Conservation (phyloP, 495 filamentous ascomycete genomes). For the Daldinia bambusicola region DNA sequence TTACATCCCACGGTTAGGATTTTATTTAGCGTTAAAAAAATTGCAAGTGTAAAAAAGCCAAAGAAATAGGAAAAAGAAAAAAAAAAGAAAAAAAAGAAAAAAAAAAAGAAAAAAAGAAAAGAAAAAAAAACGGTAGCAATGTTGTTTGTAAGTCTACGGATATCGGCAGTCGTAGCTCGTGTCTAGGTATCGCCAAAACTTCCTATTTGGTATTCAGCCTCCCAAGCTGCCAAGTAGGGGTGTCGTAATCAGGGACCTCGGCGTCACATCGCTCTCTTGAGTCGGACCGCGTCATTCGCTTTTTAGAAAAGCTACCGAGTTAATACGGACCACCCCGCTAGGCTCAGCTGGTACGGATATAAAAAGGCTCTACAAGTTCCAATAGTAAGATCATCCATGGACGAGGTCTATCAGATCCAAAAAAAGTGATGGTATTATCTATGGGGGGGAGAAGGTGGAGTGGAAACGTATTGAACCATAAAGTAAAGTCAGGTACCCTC, state of each 20-base stretch:
- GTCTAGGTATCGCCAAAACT: not conserved
- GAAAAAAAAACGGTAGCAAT: too few species aligned
- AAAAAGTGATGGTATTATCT: not conserved
- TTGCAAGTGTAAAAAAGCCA: not conserved
- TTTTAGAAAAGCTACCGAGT: too few species aligned
- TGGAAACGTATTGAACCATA: not conserved
- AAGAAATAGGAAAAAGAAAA: not conserved
- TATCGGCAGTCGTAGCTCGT: not conserved
- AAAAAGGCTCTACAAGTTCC: not conserved
- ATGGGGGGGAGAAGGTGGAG: too few species aligned
- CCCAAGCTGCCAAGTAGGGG: not conserved
- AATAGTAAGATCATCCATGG: not conserved
- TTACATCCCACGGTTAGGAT: not conserved
- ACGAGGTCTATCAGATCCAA: not conserved
- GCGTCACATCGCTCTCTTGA: slow-evolving; percentile 3
- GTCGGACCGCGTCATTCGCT: not conserved
- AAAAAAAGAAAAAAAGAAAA: too few species aligned
- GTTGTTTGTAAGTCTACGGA: not conserved
- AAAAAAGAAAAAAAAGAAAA: too few species aligned
- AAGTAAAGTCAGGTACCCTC: not conserved
- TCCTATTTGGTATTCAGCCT: not conserved
- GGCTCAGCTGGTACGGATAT: not conserved
- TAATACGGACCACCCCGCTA: not conserved
- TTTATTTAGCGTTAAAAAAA: not conserved
- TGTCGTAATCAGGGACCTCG: not conserved